Evolutionary conservation across 768 basidiomycete genomes (phyloP), one percentile per base, ranked within the genome.

Genomic region (Pisolithus tinctorius): DNA sequence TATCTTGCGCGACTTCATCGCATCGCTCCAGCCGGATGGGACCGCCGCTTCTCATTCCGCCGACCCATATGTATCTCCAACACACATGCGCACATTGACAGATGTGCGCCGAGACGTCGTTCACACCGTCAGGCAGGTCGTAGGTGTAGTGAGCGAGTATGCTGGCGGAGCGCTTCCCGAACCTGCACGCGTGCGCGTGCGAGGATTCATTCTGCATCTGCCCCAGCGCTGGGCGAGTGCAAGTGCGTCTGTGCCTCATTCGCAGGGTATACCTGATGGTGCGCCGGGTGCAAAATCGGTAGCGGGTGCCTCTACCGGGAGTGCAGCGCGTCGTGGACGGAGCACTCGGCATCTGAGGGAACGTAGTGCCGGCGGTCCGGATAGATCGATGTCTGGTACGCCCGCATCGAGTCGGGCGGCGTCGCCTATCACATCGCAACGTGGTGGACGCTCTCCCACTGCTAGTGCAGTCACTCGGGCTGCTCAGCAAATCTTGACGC

Each of bases 141-240:
- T 95, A 13, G 87, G 89, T 51, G 86, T 94, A 14, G 83, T 94
- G 16, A 82, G 79, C 51, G 86, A 83, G 54, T 92, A 93, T 56
- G 87, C 92, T 0, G 93, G 93, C 9, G 79, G 86, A 0, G 87
- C 91, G 0, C 75, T 95, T 6, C 92, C 90, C 0, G 93, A 92
- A 63, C 91, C 86, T 6, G 91, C 92, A 0, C 78, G 84, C 34
- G 69, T 73, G 1, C 80, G 81, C 20, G 89, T 93, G 31, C 72
- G 88, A 10, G 77, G 80, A 0, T 88, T 89, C 61, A 88, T 94
- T 39, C 70, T 94, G 13, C 77, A 79, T 41, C 71, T 93, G n/a
- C 92, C 91, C 0, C 82, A 82, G 54, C 73, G 84, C n/a, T 93
- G 89, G 88, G 83, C 86, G 9, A 73, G 70, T 57, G 71, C 77